Evolutionary conservation across 352 stramenopile genomes (phyloP), one percentile per base, ranked within the genome.

Genomic region (Thalassiosira pacifica): DNA sequence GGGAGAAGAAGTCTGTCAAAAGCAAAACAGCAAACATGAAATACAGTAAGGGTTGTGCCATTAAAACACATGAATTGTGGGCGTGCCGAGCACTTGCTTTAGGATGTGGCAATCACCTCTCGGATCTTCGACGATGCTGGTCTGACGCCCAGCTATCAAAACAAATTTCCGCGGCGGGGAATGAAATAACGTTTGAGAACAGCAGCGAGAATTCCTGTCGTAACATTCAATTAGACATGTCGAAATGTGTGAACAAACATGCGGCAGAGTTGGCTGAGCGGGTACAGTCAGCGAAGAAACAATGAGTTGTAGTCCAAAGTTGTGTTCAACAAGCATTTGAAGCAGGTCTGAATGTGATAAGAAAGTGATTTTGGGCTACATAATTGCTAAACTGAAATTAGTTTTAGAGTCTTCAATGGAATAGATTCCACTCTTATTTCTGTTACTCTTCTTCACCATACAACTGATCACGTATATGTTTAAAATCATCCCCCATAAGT

Each of bases 401-500:
- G n/a, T n/a, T n/a, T n/a, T n/a, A n/a, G n/a, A n/a, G n/a, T n/a
- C n/a, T n/a, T n/a, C n/a, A n/a, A n/a, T n/a, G n/a, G n/a, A n/a
- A n/a, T n/a, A n/a, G n/a, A n/a, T n/a, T n/a, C n/a, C n/a, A n/a
- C n/a, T n/a, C n/a, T n/a, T n/a, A n/a, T n/a, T n/a, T n/a, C n/a
- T n/a, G n/a, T n/a, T n/a, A n/a, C n/a, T n/a, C 65, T n/a, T 82
- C 76, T 13, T 88, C 75, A 29, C 68, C 72, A 76, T 94, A 94
- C 32, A 94, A 84, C 24, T 84, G 55, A 76, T 94, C 79, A 32
- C 72, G 73, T 72, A 92, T 88, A 3, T 85, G 55, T 63, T 82
- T 82, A 53, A 90, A 94, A 59, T 93, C 82, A 10, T 91, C 83
- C 68, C 88, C 91, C 74, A 93, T 83, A 2, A 95, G 75, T 74